These are phyloP conservation scores for Peniophora sp. DNA, from an alignment of 1,284 basidiomycete genomes.

Conservation along the genomic window DNA sequence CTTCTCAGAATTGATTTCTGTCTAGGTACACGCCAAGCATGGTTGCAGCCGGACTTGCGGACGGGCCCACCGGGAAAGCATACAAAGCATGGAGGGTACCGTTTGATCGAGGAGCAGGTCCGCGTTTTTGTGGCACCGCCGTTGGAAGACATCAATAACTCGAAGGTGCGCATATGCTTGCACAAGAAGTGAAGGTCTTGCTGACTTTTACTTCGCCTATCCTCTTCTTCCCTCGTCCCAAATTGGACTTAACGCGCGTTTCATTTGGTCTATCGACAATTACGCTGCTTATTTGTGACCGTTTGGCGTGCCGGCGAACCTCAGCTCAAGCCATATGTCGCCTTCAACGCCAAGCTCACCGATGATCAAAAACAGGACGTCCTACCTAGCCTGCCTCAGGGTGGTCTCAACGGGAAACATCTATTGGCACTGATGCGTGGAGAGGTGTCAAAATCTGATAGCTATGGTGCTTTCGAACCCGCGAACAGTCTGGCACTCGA, in stretches of 20 bases:
- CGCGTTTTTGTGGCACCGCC: slow-evolving; percentile 79
- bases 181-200: neutral
- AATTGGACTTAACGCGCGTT: neutral
- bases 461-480: no score
- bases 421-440: slow-evolving; percentile 13
- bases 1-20: neutral
- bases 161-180: slow-evolving; percentile 42
- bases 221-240: neutral
- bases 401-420: slow-evolving; percentile 23
- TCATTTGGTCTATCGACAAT: neutral
- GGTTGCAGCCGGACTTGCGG: slow-evolving; percentile 74
- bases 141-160: slow-evolving; percentile 52
- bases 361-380: slow-evolving; percentile 21
- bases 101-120: slow-evolving; percentile 74
- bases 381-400: slow-evolving; percentile 25
- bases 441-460: no score
- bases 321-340: slow-evolving; percentile 29
- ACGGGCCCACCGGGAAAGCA: slow-evolving; percentile 84
- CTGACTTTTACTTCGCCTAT: neutral
- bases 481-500: no score
- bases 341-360: slow-evolving; percentile 17
- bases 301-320: neutral
- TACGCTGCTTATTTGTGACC: neutral
- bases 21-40: slow-evolving; percentile 74
- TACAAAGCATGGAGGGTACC: slow-evolving; percentile 71